Evolutionary conservation across 2,329 filamentous ascomycete species (phyloP), one percentile per base, ranked within the genome.

Genomic region (Talaromyces amestolkiae): DNA sequence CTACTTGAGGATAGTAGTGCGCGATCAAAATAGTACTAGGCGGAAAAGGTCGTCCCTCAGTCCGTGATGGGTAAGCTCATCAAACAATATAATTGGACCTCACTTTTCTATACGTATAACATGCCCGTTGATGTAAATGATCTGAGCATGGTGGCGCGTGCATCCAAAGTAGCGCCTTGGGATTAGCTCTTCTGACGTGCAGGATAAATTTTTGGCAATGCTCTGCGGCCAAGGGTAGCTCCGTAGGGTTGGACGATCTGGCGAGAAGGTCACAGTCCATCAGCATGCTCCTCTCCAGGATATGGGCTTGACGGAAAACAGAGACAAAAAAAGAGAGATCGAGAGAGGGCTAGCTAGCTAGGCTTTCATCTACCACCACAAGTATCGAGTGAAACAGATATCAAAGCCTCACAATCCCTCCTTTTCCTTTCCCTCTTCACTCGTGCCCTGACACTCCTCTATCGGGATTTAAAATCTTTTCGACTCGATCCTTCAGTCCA

Each of bases 301-400:
- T 64, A 65, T 58, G 60, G 64, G 64, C 51, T 60, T 37, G 45
- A 59, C 47, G 53, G 33, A 49, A 31, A 37, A 61, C 7, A 59
- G 43, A 33, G 45, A 56, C 39, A 43, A 58, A 22, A 39, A 41
- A 17, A 56, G 47, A 35, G 11, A 64, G 31, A 60, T n/a, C 17
- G 31, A 45, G 27, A 59, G 31, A 33, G 37, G 45, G 56, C 22
- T 43, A 66, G 33, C 53, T 53, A 65, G 47, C 54, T 45, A 65
- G 58, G 47, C 31, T 66, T 61, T 47, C 19, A 19, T 58, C 43
- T 58, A 1, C 53, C 15, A 31, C 47, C 19, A 47, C 39, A 49
- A 58, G 54, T 53, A 58, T 61, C 49, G 54, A 56, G 66, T 64
- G 64, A 69, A 72, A 71, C 66, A 68, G 67, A 72, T 73, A 73